phyloP scores from a whole-genome alignment of 1,284 basidiomycete genomes.

The Cronartium quercuum region DNA sequence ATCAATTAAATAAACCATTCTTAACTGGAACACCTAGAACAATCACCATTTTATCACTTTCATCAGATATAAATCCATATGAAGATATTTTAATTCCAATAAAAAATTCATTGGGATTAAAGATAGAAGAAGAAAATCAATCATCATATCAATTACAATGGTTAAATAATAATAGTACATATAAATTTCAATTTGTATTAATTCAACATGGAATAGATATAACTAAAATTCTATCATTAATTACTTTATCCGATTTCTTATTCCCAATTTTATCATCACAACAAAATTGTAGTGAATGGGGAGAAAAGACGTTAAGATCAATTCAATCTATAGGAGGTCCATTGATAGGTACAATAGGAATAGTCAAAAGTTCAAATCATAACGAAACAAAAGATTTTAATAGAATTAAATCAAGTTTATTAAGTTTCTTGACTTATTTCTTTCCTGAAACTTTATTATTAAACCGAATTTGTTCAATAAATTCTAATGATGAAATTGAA shows the following conservation, averaged over 20 bases:
- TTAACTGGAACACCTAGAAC: too few species aligned
- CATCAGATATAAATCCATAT: slow-evolving; percentile 18
- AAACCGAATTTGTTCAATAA: slow-evolving; percentile 10
- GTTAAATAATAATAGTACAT: too few species aligned
- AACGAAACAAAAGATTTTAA: slow-evolving; percentile 24
- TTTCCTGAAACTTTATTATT: slow-evolving; percentile 62
- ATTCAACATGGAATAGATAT: slow-evolving; percentile 49
- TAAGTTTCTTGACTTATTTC: slow-evolving; percentile 92
- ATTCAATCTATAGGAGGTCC: slow-evolving; percentile 58
- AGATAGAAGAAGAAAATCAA: too few species aligned
- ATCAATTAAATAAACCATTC: too few species aligned
- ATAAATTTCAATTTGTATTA: slow-evolving; percentile 77
- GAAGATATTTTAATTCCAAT: neutral
- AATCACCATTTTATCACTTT: slow-evolving; percentile 21
- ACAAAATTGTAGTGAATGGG: slow-evolving; percentile 75
- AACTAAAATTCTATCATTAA: slow-evolving; percentile 78
- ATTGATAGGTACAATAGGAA: slow-evolving; percentile 64
- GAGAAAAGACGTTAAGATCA: slow-evolving; percentile 81
- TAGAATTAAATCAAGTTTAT: slow-evolving; percentile 70
- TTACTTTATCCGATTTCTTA: slow-evolving; percentile 84
- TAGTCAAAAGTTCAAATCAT: too few species aligned
- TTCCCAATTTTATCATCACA: slow-evolving; percentile 73
- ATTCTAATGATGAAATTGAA: slow-evolving; percentile 57
- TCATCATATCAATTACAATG: too few species aligned
- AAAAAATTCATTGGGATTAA: too few species aligned